These are phyloP conservation scores for Funneliformis geosporum DNA, from an alignment of 192 early-diverging fungal genomes.

Conservation along the genomic window DNA sequence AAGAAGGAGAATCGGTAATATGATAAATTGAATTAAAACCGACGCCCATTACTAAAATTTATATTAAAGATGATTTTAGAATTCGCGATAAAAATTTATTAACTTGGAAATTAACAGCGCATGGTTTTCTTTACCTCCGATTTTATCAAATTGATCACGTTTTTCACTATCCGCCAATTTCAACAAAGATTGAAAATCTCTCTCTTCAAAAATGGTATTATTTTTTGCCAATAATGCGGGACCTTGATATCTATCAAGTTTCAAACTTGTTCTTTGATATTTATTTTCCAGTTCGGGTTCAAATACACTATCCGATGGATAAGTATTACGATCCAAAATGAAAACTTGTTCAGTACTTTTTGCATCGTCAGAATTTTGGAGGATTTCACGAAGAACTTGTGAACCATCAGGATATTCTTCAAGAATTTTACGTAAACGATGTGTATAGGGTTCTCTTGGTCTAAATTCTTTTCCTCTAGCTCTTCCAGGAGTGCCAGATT, in stretches of 20 bases:
- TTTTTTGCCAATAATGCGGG: constrained; percentile 33
- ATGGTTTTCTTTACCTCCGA: neutral
- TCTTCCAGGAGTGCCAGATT: too few species aligned
- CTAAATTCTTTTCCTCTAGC: neutral
- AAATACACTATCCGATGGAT: neutral
- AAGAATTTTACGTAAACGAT: constrained; percentile 38
- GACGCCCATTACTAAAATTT: neutral
- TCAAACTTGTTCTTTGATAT: too few species aligned
- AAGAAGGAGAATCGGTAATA: constrained; percentile 39
- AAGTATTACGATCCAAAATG: neutral
- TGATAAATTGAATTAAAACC: constrained; percentile 38
- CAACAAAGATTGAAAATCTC: constrained; percentile 23
- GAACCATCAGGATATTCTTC: neutral
- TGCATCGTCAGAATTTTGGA: constrained; percentile 9
- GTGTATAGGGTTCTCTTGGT: constrained; percentile 35
- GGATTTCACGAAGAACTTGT: too few species aligned
- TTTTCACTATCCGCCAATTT: constrained; percentile 36
- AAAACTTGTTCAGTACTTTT: neutral
- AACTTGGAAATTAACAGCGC: too few species aligned
- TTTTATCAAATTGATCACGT: neutral
- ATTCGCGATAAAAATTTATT: too few species aligned
- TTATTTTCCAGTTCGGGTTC: neutral
- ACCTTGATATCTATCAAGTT: too few species aligned
- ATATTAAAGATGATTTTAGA: too few species aligned
- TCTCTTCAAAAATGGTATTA: constrained; percentile 28